These are phyloP conservation scores for Berberis vulgaris DNA, from an alignment of 164 flowering plant species.

Conservation along the genomic window DNA sequence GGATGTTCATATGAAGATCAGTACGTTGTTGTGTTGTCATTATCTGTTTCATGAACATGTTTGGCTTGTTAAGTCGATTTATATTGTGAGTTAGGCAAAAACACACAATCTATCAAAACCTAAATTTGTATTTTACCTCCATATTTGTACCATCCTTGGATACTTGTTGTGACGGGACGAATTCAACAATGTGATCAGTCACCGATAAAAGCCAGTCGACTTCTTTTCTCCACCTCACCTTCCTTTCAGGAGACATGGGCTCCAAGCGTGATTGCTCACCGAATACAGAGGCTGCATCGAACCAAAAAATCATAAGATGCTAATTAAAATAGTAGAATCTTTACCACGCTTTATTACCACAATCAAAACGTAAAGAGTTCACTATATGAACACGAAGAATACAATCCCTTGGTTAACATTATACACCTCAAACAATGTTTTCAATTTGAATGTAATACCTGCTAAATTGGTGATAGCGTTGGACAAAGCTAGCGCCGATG, in stretches of 20 bases:
- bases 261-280: slow-evolving; percentile 72
- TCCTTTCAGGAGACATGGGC: slow-evolving; percentile 71
- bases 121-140: slow-evolving; percentile 39
- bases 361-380: too few species aligned
- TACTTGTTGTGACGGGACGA: slow-evolving; percentile 77
- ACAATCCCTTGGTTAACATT: too few species aligned
- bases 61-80: too few species aligned
- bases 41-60: slow-evolving; percentile 33
- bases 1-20: slow-evolving; percentile 82
- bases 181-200: slow-evolving; percentile 84
- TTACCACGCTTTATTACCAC: too few species aligned
- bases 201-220: slow-evolving; percentile 88
- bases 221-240: slow-evolving; percentile 77
- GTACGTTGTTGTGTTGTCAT: slow-evolving; percentile 78
- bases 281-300: slow-evolving; percentile 65
- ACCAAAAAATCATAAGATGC: neutral
- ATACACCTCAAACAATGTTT: too few species aligned
- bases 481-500: slow-evolving; percentile 90
- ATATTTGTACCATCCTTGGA: slow-evolving; percentile 52
- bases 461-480: slow-evolving; percentile 90
- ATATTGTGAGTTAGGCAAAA: too few species aligned
- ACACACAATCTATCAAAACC: too few species aligned
- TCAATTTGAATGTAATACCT: slow-evolving; percentile 27
- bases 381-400: too few species aligned
- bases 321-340: neutral